These are phyloP conservation scores for Kwoniella bestiolae DNA, from an alignment of 768 basidiomycete genomes.

Conservation along the genomic window DNA sequence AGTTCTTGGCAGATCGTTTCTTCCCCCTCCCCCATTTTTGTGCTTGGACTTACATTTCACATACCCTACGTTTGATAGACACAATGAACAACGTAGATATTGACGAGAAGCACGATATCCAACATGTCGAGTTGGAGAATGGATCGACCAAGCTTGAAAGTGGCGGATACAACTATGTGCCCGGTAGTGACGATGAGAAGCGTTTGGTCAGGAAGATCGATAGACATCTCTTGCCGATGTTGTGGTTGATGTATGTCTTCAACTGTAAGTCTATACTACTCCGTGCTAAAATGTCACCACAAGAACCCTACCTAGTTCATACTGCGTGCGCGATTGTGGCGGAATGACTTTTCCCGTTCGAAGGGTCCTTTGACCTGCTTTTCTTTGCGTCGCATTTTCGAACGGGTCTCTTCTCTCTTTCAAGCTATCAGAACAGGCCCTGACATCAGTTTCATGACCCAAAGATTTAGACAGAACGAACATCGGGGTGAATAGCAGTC, in stretches of 20 bases:
- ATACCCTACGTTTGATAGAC: too few relatives aligned
- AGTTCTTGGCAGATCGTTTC: too few relatives aligned
- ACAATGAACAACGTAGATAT: too few relatives aligned
- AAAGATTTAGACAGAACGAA: constrained; percentile 47
- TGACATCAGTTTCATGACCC: background rate
- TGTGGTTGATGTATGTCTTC: constrained; percentile 52
- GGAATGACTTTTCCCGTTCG: constrained; percentile 28
- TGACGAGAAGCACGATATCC: constrained; percentile 18
- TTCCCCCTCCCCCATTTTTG: too few relatives aligned
- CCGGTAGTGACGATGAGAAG: constrained; percentile 48
- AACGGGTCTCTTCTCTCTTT: too few relatives aligned
- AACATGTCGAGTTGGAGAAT: constrained; percentile 13
- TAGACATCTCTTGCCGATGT: constrained; percentile 42
- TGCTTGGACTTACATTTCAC: too few relatives aligned
- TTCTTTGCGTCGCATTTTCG: too few relatives aligned
- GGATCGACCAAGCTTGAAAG: background rate
- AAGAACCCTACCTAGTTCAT: too few relatives aligned
- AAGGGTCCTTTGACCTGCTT: too few relatives aligned
- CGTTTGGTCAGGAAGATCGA: constrained; percentile 53
- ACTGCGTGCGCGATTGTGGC: background rate
- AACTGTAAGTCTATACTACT: constrained; percentile 16
- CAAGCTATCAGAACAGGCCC: too few relatives aligned
- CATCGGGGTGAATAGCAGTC: constrained; percentile 43
- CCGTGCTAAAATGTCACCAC: too few relatives aligned
- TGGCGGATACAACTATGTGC: constrained; percentile 29